A percentile compares a stretch with the other conserved stretches of the same genome.
Conservation (phyloP, 1,284 basidiomycete species). For the Rhodotorula sp. region DNA sequence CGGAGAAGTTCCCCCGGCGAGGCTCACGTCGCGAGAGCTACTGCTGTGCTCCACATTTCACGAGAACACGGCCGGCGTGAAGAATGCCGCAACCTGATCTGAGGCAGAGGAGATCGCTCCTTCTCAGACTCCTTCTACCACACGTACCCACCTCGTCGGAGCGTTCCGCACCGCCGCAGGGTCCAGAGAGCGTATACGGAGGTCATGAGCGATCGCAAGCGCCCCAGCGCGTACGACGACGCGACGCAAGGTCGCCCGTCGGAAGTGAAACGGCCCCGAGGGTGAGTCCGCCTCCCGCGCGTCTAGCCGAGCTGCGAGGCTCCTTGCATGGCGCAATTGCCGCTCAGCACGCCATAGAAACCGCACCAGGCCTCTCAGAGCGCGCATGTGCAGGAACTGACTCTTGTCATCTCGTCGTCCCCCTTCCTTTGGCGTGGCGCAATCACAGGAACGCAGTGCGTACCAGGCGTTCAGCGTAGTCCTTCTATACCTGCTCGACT, state of each 20-base stretch:
- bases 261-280: constrained; percentile 24
- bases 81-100: too few species aligned
- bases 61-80: too few species aligned
- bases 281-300: not conserved
- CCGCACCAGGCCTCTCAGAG: too few species aligned
- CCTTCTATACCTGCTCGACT: too few species aligned
- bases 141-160: not conserved
- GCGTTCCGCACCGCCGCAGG: not conserved
- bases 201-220: constrained; percentile 29
- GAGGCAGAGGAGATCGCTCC: not conserved
- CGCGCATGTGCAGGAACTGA: accelerated
- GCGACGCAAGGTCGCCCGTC: not conserved
- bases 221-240: constrained; percentile 22
- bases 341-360: too few species aligned
- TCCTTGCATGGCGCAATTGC: too few species aligned
- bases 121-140: too few species aligned
- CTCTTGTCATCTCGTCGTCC: constrained; percentile 1
- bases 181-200: too few species aligned
- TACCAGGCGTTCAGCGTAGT: accelerated
- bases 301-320: too few species aligned
- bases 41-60: accelerated
- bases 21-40: too few species aligned
- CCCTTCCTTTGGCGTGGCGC: not conserved
- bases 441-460: constrained; percentile 28
- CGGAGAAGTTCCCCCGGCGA: too few species aligned